Evolutionary conservation across 2,329 filamentous ascomycete genomes (phyloP).

Genomic region (Venturia nashicola): DNA sequence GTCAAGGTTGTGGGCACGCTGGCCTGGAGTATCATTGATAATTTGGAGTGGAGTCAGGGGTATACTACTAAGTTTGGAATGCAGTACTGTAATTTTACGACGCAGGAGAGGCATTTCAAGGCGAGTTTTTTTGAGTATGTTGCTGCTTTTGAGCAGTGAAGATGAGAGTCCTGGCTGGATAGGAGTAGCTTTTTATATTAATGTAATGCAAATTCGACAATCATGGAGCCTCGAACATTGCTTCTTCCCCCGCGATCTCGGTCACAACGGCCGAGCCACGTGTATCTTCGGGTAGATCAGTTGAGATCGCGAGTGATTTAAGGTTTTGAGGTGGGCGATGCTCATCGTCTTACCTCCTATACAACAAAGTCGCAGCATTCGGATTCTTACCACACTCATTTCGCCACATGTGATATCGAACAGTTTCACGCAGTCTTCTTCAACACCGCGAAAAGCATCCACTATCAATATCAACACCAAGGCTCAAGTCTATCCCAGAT

Average conservation of each 20-base stretch:
- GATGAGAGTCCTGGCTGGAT: background rate
- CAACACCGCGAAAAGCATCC: no score
- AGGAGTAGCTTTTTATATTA: background rate
- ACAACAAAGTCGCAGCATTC: no score
- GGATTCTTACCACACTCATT: no score
- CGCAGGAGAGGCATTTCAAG: conserved; percentile 24
- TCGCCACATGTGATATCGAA: no score
- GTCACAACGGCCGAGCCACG: background rate
- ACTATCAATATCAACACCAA: background rate
- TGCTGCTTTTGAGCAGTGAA: conserved; percentile 17
- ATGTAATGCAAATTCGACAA: background rate
- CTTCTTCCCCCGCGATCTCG: background rate
- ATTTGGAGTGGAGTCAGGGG: conserved; percentile 24
- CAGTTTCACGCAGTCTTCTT: no score
- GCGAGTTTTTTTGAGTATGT: conserved; percentile 27
- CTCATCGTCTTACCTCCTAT: no score
- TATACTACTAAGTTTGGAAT: conserved; percentile 23
- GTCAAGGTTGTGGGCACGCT: conserved; percentile 23
- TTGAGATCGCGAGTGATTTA: background rate
- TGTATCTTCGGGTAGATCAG: background rate
- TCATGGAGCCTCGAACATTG: background rate
- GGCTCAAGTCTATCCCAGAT: background rate
- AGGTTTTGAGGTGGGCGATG: no score
- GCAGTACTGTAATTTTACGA: conserved; percentile 27
- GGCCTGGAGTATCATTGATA: conserved; percentile 26